These are phyloP conservation scores for Candida loeiensis DNA, from an alignment of 805 yeast genomes.

Conservation along the genomic window DNA sequence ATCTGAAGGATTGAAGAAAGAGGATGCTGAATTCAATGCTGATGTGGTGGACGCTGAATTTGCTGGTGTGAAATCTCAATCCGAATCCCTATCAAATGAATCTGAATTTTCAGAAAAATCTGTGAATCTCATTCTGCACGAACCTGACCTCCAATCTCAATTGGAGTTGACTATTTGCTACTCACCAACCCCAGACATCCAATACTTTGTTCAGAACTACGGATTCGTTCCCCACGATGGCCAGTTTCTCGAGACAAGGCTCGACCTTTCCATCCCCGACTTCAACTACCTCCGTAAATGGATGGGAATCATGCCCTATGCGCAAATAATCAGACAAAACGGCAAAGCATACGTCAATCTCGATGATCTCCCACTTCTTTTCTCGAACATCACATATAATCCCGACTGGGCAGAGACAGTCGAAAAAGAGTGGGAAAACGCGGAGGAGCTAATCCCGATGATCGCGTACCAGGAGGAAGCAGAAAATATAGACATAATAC, in stretches of 20 bases:
- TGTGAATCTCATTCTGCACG: too few relatives aligned
- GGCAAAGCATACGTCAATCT: slow-evolving; percentile 17
- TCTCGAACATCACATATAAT: slow-evolving; percentile 12
- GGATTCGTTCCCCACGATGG: slow-evolving; percentile 28
- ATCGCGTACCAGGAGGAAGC: slow-evolving; percentile 25
- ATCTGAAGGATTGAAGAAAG: too few relatives aligned
- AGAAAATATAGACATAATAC: slow-evolving; percentile 3
- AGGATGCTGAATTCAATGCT: too few relatives aligned
- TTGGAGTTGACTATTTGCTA: slow-evolving; percentile 26
- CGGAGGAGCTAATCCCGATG: slow-evolving; percentile 21
- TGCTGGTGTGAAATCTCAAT: too few relatives aligned
- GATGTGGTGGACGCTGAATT: too few relatives aligned
- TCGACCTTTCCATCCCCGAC: slow-evolving; percentile 8
- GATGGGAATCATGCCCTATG: slow-evolving; percentile 25
- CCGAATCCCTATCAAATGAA: too few relatives aligned
- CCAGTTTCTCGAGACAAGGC: slow-evolving; percentile 15
- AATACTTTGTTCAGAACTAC: slow-evolving; percentile 25
- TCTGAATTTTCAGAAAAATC: too few relatives aligned
- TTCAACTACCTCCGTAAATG: slow-evolving; percentile 22
- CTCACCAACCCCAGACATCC: slow-evolving; percentile 20
- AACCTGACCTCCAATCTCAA: too few relatives aligned
- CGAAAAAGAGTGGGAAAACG: slow-evolving; percentile 22
- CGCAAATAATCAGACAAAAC: slow-evolving; percentile 18
- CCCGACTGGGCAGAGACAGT: slow-evolving; percentile 18
- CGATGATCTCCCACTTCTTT: slow-evolving; percentile 18